Base-by-base conservation (phyloP, 441 rosid species). In the Bruguiera hainesii region DNA sequence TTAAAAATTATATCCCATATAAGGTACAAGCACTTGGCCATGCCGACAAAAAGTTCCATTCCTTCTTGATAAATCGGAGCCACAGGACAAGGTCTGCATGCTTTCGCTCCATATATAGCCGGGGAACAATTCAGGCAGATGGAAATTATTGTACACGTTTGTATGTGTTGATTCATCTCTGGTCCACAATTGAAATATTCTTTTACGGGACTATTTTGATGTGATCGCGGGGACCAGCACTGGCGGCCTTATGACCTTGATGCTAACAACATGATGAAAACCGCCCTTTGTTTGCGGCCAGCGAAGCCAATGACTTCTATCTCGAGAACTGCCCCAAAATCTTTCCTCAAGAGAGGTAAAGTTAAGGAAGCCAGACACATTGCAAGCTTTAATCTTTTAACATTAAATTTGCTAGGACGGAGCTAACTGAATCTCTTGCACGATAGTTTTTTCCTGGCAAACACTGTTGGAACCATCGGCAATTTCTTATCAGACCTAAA, bases 191-290 rank as follows among this genome's bases (percentile, higher is more conserved):
- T 23, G 23, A 23, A 23, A 29, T 29, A 29, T 3, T 29, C 30
- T 5, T 29, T 29, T 2, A 0, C 5, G 30, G 30, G 89, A 86
- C 63, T 86, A 84, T 49, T 86, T 86, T n/a, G 85, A 86, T 60
- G 88, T 84, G 64, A 76, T 82, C 3, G 65, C 84, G 0, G 86
- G 84, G 37, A 86, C 91, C 0, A 84, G 91, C 68, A 86, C 91
- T 0, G 91, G 91, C 0, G 91, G 89, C 2, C 76, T 87, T 3
- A 83, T 87, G 48, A 75, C 89, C 5, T 79, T 84, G 67, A 87
- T 87, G 89, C 72, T 84, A 37, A 76, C 91, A 2, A 16, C 79
- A 87, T 42, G 78, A 80, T 25, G 63, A 72, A 0, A 83, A 80
- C 9, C 76, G 87, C 11, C 89, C 91, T 26, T 20, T 81, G 3